Base-by-base conservation (phyloP, 2,329 filamentous ascomycete genomes). In the Sarocladium oryzae region DNA sequence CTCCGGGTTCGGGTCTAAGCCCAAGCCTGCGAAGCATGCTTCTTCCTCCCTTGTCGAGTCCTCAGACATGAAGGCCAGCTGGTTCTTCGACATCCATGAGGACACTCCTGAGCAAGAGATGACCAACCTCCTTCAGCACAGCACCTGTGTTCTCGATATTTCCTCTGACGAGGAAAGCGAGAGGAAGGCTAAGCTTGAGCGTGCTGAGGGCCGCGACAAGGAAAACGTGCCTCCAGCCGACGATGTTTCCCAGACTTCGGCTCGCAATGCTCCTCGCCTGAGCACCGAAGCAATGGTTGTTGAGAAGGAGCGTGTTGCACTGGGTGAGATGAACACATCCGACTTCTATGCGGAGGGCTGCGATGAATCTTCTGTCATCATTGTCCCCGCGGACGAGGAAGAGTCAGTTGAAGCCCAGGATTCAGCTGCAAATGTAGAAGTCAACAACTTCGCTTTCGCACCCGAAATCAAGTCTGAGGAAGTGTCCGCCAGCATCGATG, bases 1-100 rank as follows among this genome's bases (percentile, higher is more conserved):
- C 51, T 73, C 85, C 5, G 75, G 75, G 55, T 85, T 85, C 65
- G 70, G 70, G 3, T 70, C 74, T 41, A 77, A 73, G 53, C 61
- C 52, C 59, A 65, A 53, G 48, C 46, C 53, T 62, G 65, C 53
- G 63, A 63, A 60, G 51, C 24, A 48, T 53, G 28, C 45, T 35
- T 18, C 45, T 7, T 33, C 45, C 15, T 11, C 21, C 32, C 46
- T 49, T 15, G 15, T 54, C 51, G 53, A 55, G 23, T 51, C 52
- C 46, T 62, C 78, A 32, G 56, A 68, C 37, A 66, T 77, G 59
- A 80, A 86, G 63, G 76, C 81, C 30, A 77, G 77, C 53, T 96
- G 90, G 91, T 86, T 86, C 73, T 97, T 99, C 64, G 87, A 92
- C 53, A 97, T 99, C 61, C 85, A 96, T 64, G 89, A 96, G 64